These are phyloP conservation scores for Pseudogymnoascus sp. DNA, from an alignment of 2,329 filamentous ascomycete species.

Conservation along the genomic window DNA sequence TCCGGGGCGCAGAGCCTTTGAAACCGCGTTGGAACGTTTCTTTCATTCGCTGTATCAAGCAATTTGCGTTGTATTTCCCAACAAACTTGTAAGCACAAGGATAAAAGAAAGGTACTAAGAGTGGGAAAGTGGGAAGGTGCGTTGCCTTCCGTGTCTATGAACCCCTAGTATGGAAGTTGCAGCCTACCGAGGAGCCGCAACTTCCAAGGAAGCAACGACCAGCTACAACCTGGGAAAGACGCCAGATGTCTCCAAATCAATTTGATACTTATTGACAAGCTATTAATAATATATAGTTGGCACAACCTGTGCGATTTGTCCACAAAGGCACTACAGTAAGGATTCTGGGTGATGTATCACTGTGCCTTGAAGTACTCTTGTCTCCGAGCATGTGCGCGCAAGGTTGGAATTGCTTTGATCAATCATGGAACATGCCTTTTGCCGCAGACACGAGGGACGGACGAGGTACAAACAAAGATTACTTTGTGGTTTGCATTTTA, in stretches of 20 bases:
- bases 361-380: not conserved
- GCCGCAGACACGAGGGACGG: too few species aligned
- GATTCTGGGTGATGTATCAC: not conserved
- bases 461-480: not conserved
- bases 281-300: not conserved
- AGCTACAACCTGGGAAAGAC: not conserved
- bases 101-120: not conserved
- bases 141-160: not conserved
- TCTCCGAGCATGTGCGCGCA: too few species aligned
- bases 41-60: not conserved
- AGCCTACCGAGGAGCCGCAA: slow-evolving; percentile 1
- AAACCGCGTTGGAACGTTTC: not conserved
- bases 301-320: not conserved
- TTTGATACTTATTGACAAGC: too few species aligned
- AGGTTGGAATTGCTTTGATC: too few species aligned
- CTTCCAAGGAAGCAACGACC: not conserved
- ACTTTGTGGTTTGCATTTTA: not conserved
- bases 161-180: not conserved
- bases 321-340: not conserved
- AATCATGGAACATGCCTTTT: too few species aligned
- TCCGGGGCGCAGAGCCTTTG: not conserved
- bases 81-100: not conserved
- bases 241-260: not conserved
- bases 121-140: not conserved
- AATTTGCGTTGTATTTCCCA: not conserved